A percentile compares a stretch with the other conserved stretches of the same genome.
Evolutionary conservation across 371 early-diverging fungal genomes (phyloP).

Genomic region (Mucor racemosus): DNA sequence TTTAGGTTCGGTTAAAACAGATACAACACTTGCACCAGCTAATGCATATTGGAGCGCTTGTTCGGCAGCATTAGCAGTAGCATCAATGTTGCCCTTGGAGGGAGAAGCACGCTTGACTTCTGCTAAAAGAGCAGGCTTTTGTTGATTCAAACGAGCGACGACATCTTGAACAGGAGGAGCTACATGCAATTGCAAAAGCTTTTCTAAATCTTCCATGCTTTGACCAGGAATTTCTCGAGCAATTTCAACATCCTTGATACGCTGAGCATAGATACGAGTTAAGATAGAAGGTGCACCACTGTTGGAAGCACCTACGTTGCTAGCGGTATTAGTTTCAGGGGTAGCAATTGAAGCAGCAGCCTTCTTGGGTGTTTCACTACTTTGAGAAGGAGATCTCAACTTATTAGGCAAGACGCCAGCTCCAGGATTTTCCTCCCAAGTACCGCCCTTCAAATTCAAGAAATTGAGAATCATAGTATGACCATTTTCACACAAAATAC

Average conservation of each 20-base stretch:
- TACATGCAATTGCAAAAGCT: slow-evolving; percentile 69
- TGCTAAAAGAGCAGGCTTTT: slow-evolving; percentile 80
- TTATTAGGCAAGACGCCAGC: slow-evolving; percentile 51
- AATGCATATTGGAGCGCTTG: slow-evolving; percentile 86
- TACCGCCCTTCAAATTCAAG: slow-evolving; percentile 82
- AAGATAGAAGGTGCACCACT: slow-evolving; percentile 58
- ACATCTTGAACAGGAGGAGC: slow-evolving; percentile 85
- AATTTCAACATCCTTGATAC: slow-evolving; percentile 77
- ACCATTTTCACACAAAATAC: slow-evolving; percentile 92
- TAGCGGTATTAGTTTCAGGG: slow-evolving; percentile 6
- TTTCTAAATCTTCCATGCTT: slow-evolving; percentile 68
- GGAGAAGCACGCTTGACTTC: slow-evolving; percentile 98
- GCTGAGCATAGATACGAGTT: slow-evolving; percentile 75
- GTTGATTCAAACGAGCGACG: slow-evolving; percentile 64
- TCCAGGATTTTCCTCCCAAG: slow-evolving; percentile 78
- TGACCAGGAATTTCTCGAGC: slow-evolving; percentile 79
- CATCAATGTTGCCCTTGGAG: slow-evolving; percentile 91
- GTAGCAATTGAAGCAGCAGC: slow-evolving; percentile 19
- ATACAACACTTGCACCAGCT: slow-evolving; percentile 91
- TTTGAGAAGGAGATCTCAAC: slow-evolving; percentile 27
- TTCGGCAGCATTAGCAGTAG: slow-evolving; percentile 80
- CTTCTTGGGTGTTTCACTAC: slow-evolving; percentile 41
- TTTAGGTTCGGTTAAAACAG: slow-evolving; percentile 95
- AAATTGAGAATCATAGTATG: slow-evolving; percentile 87
- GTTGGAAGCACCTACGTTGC: not conserved